These are phyloP conservation scores for Russula brevipes DNA, from an alignment of 768 basidiomycete species.

Conservation along the genomic window DNA sequence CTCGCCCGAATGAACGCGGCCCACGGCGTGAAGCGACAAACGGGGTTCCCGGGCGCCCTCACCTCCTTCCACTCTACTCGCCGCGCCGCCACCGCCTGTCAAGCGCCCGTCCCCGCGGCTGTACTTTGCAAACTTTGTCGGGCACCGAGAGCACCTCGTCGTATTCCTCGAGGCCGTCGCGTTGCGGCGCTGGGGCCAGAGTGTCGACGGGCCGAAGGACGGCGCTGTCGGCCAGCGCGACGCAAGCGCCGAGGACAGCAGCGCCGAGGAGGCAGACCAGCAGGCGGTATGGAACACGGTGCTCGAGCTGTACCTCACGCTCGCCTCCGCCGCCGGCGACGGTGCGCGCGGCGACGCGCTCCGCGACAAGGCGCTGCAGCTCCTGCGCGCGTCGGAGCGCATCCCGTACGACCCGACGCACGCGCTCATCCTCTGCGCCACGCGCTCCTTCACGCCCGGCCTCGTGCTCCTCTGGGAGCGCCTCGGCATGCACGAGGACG, in stretches of 20 bases:
- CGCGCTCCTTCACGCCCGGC: slow-evolving; percentile 72
- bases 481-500: slow-evolving; percentile 94
- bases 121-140: slow-evolving; percentile 93
- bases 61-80: slow-evolving; percentile 28
- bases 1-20: slow-evolving; percentile 18
- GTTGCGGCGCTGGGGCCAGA: slow-evolving; percentile 71
- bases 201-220: slow-evolving; percentile 39
- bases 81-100: slow-evolving; percentile 27
- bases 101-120: slow-evolving; percentile 73
- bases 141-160: slow-evolving; percentile 78
- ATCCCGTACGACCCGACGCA: slow-evolving; percentile 83
- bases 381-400: slow-evolving; percentile 52
- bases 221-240: slow-evolving; percentile 19
- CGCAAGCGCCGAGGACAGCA: slow-evolving; percentile 34
- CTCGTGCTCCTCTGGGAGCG: slow-evolving; percentile 89
- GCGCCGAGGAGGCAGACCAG: slow-evolving; percentile 53
- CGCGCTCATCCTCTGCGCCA: slow-evolving; percentile 92
- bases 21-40: slow-evolving; percentile 38
- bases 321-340: slow-evolving; percentile 35
- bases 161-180: slow-evolving; percentile 88
- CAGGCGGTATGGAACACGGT: slow-evolving; percentile 93
- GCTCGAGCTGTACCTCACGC: slow-evolving; percentile 82
- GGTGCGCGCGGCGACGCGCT: slow-evolving; percentile 29
- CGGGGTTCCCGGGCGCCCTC: slow-evolving; percentile 32
- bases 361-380: slow-evolving; percentile 62